These are phyloP conservation scores for Colletotrichum limetticola DNA, from an alignment of 2,329 filamentous ascomycete genomes.

Conservation along the genomic window DNA sequence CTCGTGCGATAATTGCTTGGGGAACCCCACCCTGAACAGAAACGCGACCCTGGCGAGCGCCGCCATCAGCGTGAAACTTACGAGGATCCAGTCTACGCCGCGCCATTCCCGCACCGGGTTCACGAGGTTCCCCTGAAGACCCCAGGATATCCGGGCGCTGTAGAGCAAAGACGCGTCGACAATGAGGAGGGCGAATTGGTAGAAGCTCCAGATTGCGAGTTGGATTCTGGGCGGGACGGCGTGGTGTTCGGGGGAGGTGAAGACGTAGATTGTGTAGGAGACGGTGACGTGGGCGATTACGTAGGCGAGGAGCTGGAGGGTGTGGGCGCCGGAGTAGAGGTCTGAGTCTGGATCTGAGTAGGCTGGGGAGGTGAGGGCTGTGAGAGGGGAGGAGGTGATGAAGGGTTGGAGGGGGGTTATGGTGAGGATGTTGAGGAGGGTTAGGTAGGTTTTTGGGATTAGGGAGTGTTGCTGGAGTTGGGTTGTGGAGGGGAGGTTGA, in stretches of 20 bases:
- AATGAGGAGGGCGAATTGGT: constrained; percentile 15
- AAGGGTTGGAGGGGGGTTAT: constrained; percentile 9
- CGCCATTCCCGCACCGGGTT: constrained; percentile 19
- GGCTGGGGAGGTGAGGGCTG: constrained; percentile 9
- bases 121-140: not conserved
- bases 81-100: constrained; percentile 17
- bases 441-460: constrained; percentile 9
- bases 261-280: constrained; percentile 15
- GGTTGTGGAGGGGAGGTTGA: not conserved
- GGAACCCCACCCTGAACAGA: constrained; percentile 2
- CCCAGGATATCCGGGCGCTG: not conserved
- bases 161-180: constrained; percentile 21
- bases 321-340: not conserved
- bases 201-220: not conserved
- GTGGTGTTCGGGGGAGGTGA: constrained; percentile 2
- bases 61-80: constrained; percentile 4
- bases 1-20: not conserved
- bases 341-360: not conserved
- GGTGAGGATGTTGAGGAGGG: constrained; percentile 19
- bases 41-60: not conserved
- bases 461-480: not conserved
- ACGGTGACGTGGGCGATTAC: constrained; percentile 10
- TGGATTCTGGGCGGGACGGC: too few relatives aligned
- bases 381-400: constrained; percentile 10
- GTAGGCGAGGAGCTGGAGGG: constrained; percentile 20